phyloP scores from a whole-genome alignment of 2,329 filamentous ascomycete species.

The Lachnellula arida region DNA sequence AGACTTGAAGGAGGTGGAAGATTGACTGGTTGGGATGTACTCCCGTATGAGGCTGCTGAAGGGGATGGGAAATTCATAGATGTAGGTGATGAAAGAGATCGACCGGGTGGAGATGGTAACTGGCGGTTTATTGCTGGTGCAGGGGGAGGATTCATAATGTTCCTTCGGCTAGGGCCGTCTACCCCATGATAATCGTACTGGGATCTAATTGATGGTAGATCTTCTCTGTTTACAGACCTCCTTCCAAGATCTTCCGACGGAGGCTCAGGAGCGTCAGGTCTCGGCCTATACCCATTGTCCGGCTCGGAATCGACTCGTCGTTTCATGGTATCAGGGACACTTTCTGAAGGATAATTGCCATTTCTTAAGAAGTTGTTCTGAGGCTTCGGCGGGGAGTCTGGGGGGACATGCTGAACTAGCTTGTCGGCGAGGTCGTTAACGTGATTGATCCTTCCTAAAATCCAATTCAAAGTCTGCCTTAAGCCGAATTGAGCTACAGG shows the following conservation, averaged over 20 bases:
- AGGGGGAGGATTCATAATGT: conserved; percentile 29
- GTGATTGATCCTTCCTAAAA: conserved; percentile 27
- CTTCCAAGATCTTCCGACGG: conserved; percentile 19
- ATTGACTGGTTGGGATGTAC: conserved; percentile 13
- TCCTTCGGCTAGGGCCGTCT: conserved; percentile 13
- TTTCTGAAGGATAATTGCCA: conserved; percentile 16
- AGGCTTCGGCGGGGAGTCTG: conserved; percentile 4
- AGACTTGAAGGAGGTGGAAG: conserved; percentile 17
- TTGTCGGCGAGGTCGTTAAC: conserved; percentile 29
- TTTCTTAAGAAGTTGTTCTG: conserved; percentile 9
- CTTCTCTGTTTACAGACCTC: conserved; percentile 19
- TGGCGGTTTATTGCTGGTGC: conserved; percentile 26
- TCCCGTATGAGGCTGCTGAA: conserved; percentile 21
- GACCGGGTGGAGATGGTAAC: conserved; percentile 29
- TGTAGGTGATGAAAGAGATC: conserved; percentile 28
- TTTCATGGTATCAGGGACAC: conserved; percentile 25
- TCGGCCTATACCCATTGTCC: conserved; percentile 12
- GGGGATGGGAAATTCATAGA: conserved; percentile 28
- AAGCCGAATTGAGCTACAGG: conserved; percentile 27
- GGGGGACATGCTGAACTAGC: conserved; percentile 23
- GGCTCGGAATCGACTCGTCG: conserved; percentile 19
- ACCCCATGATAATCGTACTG: conserved; percentile 18
- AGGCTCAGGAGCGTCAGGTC: conserved; percentile 11
- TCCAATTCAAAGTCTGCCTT: conserved; percentile 26
- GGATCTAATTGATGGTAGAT: conserved; percentile 20